Base-by-base conservation (phyloP, 1,284 basidiomycete genomes). In the Cryptococcus wingfieldii region DNA sequence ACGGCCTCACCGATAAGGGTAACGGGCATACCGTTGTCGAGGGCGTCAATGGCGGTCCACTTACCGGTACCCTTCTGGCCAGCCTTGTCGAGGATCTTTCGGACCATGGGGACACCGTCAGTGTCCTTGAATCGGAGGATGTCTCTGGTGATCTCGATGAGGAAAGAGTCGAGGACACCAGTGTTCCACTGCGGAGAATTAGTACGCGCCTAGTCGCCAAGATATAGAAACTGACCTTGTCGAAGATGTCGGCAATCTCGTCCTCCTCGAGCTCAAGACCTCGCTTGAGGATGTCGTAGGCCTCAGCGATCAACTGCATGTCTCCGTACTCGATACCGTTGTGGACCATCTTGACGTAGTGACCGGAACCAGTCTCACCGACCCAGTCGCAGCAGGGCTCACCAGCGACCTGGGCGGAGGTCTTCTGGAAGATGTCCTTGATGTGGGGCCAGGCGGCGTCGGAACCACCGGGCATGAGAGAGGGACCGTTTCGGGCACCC, bases 331-430 rank as follows among this genome's bases (percentile, higher is more conserved):
- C 93, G 78, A 97, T 97, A 82, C 92, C 79, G 76, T 80, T 80
- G 78, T 80, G 76, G 60, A 78, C 76, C 76, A 78, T 78, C 72
- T 77, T 76, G 71, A 76, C 93, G 72, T 97, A 97, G 84, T 97
- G 96, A 62, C 98, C 96, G 52, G 95, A 98, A 94, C 84, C 96
- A 62, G 86, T 88, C 78, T 91, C 88, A 55, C 96, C 96, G 74
- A 99, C 94, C 96, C 96, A 99, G 82, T 98, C 96, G 78, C 95
- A 98, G 84, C 96, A 98, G 50, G 96, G 93, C 77, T 94, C 90
- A 65, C 92, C 92, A 58, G 93, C 84, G 64, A 89, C 91, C 78
- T 98, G 92, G 59, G 96, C 96, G 65, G 96, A 86, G 51, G 92
- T 89, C 79, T 90, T 90, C 81, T 99, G 96, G 87, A 98, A 98